Evolutionary conservation across 2,329 filamentous ascomycete genomes (phyloP), one percentile per base, ranked within the genome.

Genomic region (Amphichorda felina): DNA sequence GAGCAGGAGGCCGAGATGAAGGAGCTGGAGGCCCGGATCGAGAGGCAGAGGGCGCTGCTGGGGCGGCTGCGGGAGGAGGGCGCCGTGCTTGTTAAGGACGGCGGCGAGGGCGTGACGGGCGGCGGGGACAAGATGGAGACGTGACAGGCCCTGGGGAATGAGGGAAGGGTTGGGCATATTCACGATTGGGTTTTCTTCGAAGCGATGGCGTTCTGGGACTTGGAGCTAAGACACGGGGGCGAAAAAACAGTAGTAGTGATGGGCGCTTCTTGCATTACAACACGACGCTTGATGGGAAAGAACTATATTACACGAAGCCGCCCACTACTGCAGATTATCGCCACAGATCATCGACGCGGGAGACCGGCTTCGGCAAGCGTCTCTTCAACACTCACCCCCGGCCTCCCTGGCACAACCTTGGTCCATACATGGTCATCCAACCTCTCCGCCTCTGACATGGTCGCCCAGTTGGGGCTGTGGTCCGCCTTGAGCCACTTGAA

Each of bases 401-500:
- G 72, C 34, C 71, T 70, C 8, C 80, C 80, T 8, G 71, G 71
- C 9, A 88, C 73, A 9, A 77, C 64, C 22, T 73, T 69, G 34
- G 65, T 72, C 87, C 87, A 94, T 1, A 81, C 62, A 2, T 71
- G 63, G 2, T 79, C 72, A 0, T 59, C 45, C 10, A 89, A 59
- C 17, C 70, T 69, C 37, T 79, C 62, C 1, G 64, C 64, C 35
- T 75, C 68, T 2, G 73, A 63, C 16, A 96, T 47, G 3, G 85
- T 58, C 24, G 66, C 73, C 86, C 89, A 98, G 52, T 98, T 88
- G 2, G 91, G 91, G 51, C 85, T 95, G 21, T 75, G 75, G 39
- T 83, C 85, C 13, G 73, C 68, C 56, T 88, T 93, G 43, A 95
- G 71, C 91, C 91, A 96, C 60, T 94, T 94, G 67, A 98, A 98